A percentile compares a stretch with the other conserved stretches of the same genome.
phyloP scores from a whole-genome alignment of 176 grass and related monocot genomes.

The Avena eriantha region DNA sequence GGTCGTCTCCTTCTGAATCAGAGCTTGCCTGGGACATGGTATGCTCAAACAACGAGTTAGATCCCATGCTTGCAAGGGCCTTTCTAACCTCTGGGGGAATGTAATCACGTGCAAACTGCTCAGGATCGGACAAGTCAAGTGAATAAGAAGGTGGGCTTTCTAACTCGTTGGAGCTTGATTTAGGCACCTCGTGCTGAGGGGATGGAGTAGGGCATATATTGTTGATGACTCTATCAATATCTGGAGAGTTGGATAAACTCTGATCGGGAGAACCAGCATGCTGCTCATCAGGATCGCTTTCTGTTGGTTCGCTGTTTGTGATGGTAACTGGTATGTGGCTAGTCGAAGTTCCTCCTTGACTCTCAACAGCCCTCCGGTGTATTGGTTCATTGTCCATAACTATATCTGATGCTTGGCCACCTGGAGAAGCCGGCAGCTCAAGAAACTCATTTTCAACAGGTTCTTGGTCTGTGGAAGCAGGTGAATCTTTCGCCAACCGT shows the following conservation, averaged over 20 bases:
- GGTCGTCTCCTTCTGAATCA: constrained; percentile 40
- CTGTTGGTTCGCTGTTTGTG: not conserved
- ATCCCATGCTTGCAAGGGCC: constrained; percentile 30
- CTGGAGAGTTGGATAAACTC: constrained; percentile 22
- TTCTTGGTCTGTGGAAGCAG: constrained; percentile 23
- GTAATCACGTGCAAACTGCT: constrained; percentile 41
- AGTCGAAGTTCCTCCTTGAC: constrained; percentile 13
- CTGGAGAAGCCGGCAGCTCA: constrained; percentile 29
- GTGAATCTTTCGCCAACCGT: constrained; percentile 43
- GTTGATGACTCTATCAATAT: constrained; percentile 32
- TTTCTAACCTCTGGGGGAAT: constrained; percentile 41
- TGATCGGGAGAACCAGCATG: constrained; percentile 22
- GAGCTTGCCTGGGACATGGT: constrained; percentile 20
- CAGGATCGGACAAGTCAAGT: constrained; percentile 41
- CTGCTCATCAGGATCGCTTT: constrained; percentile 41
- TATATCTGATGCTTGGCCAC: constrained; percentile 27
- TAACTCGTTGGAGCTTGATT: constrained; percentile 24
- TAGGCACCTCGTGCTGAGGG: constrained; percentile 2
- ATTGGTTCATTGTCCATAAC: constrained; percentile 9
- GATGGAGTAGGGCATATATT: constrained; percentile 24
- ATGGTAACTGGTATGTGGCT: constrained; percentile 9
- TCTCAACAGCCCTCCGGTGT: constrained; percentile 20
- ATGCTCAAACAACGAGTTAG: constrained; percentile 14
- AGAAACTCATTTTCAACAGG: constrained; percentile 20
- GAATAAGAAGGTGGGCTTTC: constrained; percentile 27